A percentile compares a stretch with the other conserved stretches of the same genome.
Conservation (phyloP, 2,329 filamentous ascomycete species). For the Fusarium brachygibbosum region DNA sequence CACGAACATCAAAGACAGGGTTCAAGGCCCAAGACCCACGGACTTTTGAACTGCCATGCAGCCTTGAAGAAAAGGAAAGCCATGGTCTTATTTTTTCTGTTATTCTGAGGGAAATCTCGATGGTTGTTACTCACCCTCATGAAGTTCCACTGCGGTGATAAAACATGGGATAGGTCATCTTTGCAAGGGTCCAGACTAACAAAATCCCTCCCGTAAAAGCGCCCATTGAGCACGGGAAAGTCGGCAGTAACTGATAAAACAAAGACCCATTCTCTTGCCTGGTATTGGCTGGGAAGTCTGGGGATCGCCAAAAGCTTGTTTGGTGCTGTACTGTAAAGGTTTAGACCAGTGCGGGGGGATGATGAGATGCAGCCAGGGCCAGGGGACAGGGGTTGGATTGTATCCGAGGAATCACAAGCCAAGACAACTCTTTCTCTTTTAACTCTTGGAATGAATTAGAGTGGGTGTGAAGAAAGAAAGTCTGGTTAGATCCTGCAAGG, state of each 20-base stretch:
- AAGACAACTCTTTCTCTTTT: slow-evolving; percentile 9
- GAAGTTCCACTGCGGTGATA: slow-evolving; percentile 4
- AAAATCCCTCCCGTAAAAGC: slow-evolving; percentile 18
- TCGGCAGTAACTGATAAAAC: slow-evolving; percentile 21
- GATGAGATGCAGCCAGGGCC: not conserved
- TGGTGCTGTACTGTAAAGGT: not conserved
- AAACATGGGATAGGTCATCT: slow-evolving; percentile 1
- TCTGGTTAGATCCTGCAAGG: slow-evolving; percentile 24
- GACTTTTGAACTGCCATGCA: slow-evolving; percentile 31
- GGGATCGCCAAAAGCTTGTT: slow-evolving; percentile 36
- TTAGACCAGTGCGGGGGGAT: slow-evolving; percentile 31
- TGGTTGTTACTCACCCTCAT: slow-evolving; percentile 10
- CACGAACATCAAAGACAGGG: slow-evolving; percentile 14
- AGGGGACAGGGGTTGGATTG: slow-evolving; percentile 24
- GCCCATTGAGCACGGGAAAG: slow-evolving; percentile 13
- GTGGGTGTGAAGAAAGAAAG: not conserved
- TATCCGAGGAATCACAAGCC: slow-evolving; percentile 44
- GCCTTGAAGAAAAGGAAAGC: not conserved
- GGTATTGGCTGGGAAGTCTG: slow-evolving; percentile 1
- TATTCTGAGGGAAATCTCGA: slow-evolving; percentile 6
- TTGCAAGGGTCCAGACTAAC: not conserved
- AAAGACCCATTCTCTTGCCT: not conserved
- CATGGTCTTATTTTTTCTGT: not conserved
- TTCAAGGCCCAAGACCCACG: slow-evolving; percentile 2
- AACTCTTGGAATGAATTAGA: not conserved